Conservation (phyloP, 2,329 filamentous ascomycete species). For the Purpureocillium lavendulum region DNA sequence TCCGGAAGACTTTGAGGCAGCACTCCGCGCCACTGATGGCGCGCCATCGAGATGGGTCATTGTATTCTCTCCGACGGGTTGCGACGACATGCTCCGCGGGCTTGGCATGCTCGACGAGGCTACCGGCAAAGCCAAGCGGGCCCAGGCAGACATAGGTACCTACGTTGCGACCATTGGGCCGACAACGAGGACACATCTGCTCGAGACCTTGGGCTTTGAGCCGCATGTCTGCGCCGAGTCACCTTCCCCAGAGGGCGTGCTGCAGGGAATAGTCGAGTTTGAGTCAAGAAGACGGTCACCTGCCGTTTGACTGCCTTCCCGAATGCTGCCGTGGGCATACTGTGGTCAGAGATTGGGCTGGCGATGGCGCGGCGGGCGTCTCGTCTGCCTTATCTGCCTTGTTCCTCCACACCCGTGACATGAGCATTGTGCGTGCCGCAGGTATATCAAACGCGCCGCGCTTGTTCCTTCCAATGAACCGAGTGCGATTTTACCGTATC, state of each 20-base stretch:
- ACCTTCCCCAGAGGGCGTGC: slow-evolving; percentile 75
- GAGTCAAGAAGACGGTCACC: not conserved
- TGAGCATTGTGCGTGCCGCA: no score
- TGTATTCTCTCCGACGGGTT: slow-evolving; percentile 62
- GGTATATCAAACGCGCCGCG: no score
- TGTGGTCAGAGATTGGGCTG: no score
- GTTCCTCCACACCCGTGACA: no score
- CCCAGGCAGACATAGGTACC: slow-evolving; percentile 32
- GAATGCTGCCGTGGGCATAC: no score
- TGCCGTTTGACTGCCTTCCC: no score
- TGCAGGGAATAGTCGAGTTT: slow-evolving; percentile 49
- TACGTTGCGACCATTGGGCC: slow-evolving; percentile 85
- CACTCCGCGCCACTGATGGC: slow-evolving; percentile 37
- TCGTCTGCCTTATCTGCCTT: no score
- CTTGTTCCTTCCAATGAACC: no score
- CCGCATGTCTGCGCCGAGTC: slow-evolving; percentile 74
- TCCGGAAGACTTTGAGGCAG: slow-evolving; percentile 50
- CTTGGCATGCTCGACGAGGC: slow-evolving; percentile 42
- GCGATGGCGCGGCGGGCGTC: no score
- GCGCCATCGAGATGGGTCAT: slow-evolving; percentile 58
- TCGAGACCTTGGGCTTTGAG: slow-evolving; percentile 53
- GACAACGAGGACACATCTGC: slow-evolving; percentile 73
- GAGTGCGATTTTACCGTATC: no score
- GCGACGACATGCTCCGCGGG: slow-evolving; percentile 48
- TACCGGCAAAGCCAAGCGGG: slow-evolving; percentile 28